phyloP scores from a whole-genome alignment of 1,139 yeast genomes.

The Debaryomyces udenii region DNA sequence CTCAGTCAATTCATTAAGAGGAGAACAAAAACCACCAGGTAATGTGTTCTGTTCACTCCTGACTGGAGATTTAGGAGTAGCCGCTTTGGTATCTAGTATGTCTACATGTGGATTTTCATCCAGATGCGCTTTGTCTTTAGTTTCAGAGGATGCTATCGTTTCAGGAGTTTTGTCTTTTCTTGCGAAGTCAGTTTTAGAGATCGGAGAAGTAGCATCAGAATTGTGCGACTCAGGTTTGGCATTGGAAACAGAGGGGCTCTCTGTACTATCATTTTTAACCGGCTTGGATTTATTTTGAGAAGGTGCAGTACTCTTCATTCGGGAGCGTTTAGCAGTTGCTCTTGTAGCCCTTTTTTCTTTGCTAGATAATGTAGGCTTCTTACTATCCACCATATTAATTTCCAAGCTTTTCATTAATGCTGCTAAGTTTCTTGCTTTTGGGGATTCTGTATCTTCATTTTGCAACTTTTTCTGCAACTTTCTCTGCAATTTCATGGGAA shows the following conservation, averaged over 20 bases:
- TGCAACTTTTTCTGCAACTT: conserved; percentile 16
- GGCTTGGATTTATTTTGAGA: background rate
- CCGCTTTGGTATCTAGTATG: too few species aligned
- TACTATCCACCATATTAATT: conserved; percentile 27
- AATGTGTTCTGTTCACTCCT: too few species aligned
- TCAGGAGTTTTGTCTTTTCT: too few species aligned
- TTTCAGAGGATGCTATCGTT: too few species aligned
- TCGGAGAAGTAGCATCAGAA: too few species aligned
- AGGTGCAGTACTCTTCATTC: background rate
- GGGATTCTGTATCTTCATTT: conserved; percentile 1
- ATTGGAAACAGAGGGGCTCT: background rate
- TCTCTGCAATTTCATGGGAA: conserved; percentile 16
- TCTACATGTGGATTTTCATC: too few species aligned
- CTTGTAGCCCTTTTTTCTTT: conserved; percentile 9
- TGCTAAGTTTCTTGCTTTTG: conserved; percentile 6
- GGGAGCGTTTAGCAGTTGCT: background rate
- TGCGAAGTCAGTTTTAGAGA: too few species aligned
- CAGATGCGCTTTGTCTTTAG: too few species aligned
- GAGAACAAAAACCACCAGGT: conserved; percentile 9
- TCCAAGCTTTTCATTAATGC: conserved; percentile 21
- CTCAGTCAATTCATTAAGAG: conserved; percentile 7
- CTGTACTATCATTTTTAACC: background rate
- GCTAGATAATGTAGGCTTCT: conserved; percentile 5
- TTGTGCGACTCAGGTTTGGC: too few species aligned
- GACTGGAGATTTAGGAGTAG: too few species aligned